Evolutionary conservation across 345 rosid species (phyloP).

Genomic region (Eucalyptus virginea): DNA sequence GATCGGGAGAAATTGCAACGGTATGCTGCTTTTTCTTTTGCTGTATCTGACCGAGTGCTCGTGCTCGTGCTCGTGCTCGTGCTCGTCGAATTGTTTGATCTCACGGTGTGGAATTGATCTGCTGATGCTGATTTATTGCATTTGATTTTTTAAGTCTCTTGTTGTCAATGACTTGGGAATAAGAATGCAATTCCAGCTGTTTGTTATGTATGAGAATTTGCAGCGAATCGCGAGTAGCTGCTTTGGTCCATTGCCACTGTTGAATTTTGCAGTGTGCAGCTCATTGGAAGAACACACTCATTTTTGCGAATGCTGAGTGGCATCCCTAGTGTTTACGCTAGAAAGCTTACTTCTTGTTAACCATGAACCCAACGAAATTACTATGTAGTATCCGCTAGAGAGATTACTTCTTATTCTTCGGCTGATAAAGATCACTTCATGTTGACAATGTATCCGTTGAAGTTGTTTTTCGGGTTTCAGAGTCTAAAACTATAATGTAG

Average conservation of each 20-base stretch:
- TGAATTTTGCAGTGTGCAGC: not conserved
- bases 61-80: not conserved
- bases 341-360: not conserved
- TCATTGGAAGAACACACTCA: not conserved
- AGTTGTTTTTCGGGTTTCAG: not conserved
- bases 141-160: not conserved
- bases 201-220: not conserved
- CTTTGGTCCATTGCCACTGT: not conserved
- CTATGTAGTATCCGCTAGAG: not conserved
- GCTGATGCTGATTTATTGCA: not conserved
- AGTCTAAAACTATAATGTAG: not conserved
- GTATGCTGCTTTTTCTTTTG: slow-evolving; percentile 10
- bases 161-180: not conserved
- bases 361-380: not conserved
- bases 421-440: not conserved
- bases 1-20: slow-evolving; percentile 70
- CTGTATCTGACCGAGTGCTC: not conserved
- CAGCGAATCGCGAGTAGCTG: not conserved
- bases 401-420: not conserved
- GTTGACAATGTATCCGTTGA: not conserved
- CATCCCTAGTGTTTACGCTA: not conserved
- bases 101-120: not conserved
- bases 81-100: not conserved
- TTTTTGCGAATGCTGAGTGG: not conserved
- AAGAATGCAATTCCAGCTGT: not conserved